These are phyloP conservation scores for Elsinoe fawcettii DNA, from an alignment of 2,329 filamentous ascomycete genomes.

Conservation along the genomic window DNA sequence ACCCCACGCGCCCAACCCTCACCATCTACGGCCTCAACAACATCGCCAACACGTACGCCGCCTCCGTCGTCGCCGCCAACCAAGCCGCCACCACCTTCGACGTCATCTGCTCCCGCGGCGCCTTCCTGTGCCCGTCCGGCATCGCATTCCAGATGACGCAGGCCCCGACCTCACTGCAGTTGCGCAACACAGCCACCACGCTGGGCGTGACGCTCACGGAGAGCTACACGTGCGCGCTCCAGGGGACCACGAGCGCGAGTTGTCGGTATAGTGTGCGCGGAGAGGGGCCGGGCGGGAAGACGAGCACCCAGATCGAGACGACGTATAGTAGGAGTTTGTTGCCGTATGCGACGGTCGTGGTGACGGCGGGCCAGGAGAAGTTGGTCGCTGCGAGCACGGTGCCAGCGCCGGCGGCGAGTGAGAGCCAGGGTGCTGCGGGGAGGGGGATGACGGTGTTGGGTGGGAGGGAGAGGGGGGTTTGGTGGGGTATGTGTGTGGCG, in stretches of 20 bases:
- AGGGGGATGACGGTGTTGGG: background rate
- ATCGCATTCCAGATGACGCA: slow-evolving; percentile 3
- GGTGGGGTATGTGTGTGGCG: background rate
- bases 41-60: slow-evolving; percentile 9
- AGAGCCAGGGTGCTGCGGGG: background rate
- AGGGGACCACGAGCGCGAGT: slow-evolving; percentile 3
- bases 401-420: background rate
- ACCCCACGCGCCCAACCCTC: background rate
- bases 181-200: background rate
- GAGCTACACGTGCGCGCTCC: slow-evolving; percentile 2
- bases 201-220: slow-evolving; percentile 1
- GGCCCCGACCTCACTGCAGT: background rate
- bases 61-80: slow-evolving; percentile 3
- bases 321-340: background rate
- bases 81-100: background rate
- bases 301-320: background rate
- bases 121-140: slow-evolving; percentile 6
- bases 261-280: background rate
- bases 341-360: slow-evolving; percentile 7
- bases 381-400: slow-evolving; percentile 7
- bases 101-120: background rate
- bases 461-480: background rate
- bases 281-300: background rate
- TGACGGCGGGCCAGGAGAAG: slow-evolving; percentile 8
- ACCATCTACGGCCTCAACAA: slow-evolving; percentile 14